A percentile compares a stretch with the other conserved stretches of the same genome.
Evolutionary conservation across 2,329 filamentous ascomycete species (phyloP).

Genomic region (Beauveria brongniartii): DNA sequence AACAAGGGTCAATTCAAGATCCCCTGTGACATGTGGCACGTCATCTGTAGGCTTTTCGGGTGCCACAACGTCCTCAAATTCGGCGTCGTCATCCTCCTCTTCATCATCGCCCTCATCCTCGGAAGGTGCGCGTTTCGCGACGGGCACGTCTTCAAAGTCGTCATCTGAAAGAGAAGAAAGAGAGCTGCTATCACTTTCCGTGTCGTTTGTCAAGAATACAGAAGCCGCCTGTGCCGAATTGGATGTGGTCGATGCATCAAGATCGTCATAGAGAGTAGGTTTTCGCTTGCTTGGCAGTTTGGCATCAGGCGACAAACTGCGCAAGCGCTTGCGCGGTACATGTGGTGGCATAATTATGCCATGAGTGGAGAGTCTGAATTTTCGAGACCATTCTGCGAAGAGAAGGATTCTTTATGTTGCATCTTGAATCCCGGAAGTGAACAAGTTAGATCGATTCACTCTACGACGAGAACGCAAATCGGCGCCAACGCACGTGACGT

Average conservation of each 20-base stretch:
- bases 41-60: slow-evolving; percentile 20
- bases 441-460: not conserved
- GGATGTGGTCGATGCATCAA: slow-evolving; percentile 43
- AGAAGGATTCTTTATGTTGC: not conserved
- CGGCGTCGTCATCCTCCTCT: slow-evolving; percentile 47
- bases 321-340: slow-evolving; percentile 58
- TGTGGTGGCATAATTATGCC: slow-evolving; percentile 53
- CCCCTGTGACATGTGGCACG: slow-evolving; percentile 46
- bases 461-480: not conserved
- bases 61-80: slow-evolving; percentile 51
- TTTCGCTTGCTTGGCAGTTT: slow-evolving; percentile 34
- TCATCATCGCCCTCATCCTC: slow-evolving; percentile 32
- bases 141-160: slow-evolving; percentile 55
- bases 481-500: slow-evolving; percentile 8
- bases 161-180: slow-evolving; percentile 48
- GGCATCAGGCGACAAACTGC: slow-evolving; percentile 25
- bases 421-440: not conserved
- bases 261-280: slow-evolving; percentile 51
- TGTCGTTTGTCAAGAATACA: slow-evolving; percentile 35
- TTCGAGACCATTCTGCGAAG: not conserved
- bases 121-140: slow-evolving; percentile 46
- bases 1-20: slow-evolving; percentile 65
- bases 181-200: slow-evolving; percentile 38
- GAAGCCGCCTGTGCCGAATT: slow-evolving; percentile 35
- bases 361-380: not conserved